Percentiles rank a stretch among this genome's conserved stretches.
Evolutionary conservation across 1,284 basidiomycete genomes (phyloP).

Genomic region (Cryptococcus maquisensis): DNA sequence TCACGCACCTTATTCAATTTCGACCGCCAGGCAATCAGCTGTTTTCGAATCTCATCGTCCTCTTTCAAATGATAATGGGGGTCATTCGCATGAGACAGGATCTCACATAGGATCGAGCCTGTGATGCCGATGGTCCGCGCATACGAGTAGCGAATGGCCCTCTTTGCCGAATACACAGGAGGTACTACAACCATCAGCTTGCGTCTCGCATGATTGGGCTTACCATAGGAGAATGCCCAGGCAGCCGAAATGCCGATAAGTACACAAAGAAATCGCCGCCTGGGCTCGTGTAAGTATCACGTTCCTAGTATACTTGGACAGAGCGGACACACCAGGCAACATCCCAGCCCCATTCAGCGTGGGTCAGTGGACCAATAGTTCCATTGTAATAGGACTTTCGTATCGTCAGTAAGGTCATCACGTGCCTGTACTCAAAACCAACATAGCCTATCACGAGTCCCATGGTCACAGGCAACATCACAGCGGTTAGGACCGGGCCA

Average conservation of each 20-base stretch:
- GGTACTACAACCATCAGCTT: conserved; percentile 31
- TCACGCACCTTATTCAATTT: conserved; percentile 36
- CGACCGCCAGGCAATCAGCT: conserved; percentile 35
- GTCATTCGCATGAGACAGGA: conserved; percentile 46
- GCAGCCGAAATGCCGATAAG: conserved; percentile 43
- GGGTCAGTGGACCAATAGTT: conserved; percentile 36
- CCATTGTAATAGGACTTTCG: conserved; percentile 42
- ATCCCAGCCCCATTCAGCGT: conserved; percentile 48
- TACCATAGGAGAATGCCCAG: conserved; percentile 41
- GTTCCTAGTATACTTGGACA: conserved; percentile 36
- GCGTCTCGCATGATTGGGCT: background rate
- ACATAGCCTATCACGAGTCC: conserved; percentile 65
- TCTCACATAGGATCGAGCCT: conserved; percentile 48
- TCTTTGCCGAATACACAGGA: conserved; percentile 46
- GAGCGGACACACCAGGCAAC: conserved; percentile 47
- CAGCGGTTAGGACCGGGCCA: conserved; percentile 53
- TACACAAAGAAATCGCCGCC: conserved; percentile 50
- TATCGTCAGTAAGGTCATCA: background rate
- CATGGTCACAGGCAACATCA: conserved; percentile 69
- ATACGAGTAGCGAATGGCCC: conserved; percentile 48
- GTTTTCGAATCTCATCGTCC: conserved; percentile 25
- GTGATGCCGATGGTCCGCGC: conserved; percentile 45
- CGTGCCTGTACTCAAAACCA: background rate
- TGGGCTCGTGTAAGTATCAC: conserved; percentile 51
- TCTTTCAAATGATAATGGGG: conserved; percentile 29